Percentiles rank a stretch among this genome's conserved stretches.
Evolutionary conservation across 164 flowering plant species (phyloP).

Genomic region (Sedum album): DNA sequence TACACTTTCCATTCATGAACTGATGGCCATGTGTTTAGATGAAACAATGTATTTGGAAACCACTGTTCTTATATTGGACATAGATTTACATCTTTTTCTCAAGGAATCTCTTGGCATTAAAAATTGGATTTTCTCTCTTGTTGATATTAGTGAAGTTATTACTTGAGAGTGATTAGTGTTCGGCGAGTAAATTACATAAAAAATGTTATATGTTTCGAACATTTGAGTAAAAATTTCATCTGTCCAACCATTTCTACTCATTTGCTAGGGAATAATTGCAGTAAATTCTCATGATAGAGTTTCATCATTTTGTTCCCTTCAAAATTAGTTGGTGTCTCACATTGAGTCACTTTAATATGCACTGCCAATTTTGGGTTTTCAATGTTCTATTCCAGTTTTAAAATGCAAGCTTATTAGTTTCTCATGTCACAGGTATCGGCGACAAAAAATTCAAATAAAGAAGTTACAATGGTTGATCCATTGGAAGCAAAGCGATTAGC

Average conservation of each 20-base stretch:
- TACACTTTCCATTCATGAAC: not conserved
- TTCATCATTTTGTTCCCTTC: not conserved
- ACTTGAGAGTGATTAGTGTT: not conserved
- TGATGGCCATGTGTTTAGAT: not conserved
- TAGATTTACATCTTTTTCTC: not conserved
- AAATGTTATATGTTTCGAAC: not conserved
- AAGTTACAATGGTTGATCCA: conserved; percentile 90
- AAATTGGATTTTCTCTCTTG: not conserved
- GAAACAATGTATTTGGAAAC: not conserved
- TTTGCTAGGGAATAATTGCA: not conserved
- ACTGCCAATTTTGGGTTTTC: not conserved
- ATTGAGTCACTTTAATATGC: not conserved
- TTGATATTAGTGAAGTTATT: not conserved
- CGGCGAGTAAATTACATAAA: no score
- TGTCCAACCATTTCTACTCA: not conserved
- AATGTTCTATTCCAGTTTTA: not conserved
- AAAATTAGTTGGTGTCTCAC: not conserved
- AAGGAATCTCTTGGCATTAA: no score
- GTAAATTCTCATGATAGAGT: not conserved
- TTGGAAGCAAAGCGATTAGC: conserved; percentile 91
- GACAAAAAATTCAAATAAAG: conserved; percentile 15
- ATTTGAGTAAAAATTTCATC: not conserved
- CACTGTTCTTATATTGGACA: not conserved
- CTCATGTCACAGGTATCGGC: conserved; percentile 5
- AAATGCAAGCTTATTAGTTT: not conserved